A percentile compares a stretch with the other conserved stretches of the same genome.
Conservation (phyloP, 305 asterid species). For the Coffea humblotiana region DNA sequence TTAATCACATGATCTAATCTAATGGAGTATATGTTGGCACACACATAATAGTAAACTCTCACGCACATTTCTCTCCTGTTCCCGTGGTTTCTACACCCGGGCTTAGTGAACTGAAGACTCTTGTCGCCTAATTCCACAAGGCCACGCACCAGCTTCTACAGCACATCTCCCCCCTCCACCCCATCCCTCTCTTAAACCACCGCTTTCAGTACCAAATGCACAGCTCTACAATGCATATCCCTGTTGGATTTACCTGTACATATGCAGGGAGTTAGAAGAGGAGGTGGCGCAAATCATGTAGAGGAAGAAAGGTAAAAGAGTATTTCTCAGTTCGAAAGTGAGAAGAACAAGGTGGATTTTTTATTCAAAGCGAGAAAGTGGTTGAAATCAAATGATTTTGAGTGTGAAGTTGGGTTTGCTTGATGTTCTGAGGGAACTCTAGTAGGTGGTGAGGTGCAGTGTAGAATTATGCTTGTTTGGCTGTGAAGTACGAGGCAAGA, state of each 20-base stretch:
- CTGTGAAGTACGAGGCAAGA: constrained; percentile 30
- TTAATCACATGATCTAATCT: neutral
- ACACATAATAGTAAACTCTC: neutral
- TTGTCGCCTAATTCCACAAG: neutral
- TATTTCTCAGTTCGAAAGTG: constrained; percentile 1
- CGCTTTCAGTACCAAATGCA: neutral
- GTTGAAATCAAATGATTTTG: neutral
- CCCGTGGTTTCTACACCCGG: constrained; percentile 1
- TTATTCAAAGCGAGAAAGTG: neutral
- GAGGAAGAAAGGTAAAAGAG: constrained; percentile 10
- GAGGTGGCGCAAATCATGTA: constrained; percentile 8
- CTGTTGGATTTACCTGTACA: neutral
- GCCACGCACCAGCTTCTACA: neutral
- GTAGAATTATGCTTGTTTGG: constrained; percentile 26
- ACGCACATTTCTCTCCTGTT: neutral
- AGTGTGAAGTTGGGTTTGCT: constrained; percentile 1
- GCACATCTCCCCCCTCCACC: too few relatives aligned
- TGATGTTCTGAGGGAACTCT: neutral
- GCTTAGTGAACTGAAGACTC: neutral
- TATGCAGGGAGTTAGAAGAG: constrained; percentile 7
- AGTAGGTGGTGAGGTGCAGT: constrained; percentile 1
- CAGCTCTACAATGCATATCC: neutral
- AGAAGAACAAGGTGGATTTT: constrained; percentile 8
- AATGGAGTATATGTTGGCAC: neutral
- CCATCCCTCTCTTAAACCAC: too few relatives aligned